phyloP scores from a whole-genome alignment of 2,329 filamentous ascomycete species.

The Colletotrichum cereale region DNA sequence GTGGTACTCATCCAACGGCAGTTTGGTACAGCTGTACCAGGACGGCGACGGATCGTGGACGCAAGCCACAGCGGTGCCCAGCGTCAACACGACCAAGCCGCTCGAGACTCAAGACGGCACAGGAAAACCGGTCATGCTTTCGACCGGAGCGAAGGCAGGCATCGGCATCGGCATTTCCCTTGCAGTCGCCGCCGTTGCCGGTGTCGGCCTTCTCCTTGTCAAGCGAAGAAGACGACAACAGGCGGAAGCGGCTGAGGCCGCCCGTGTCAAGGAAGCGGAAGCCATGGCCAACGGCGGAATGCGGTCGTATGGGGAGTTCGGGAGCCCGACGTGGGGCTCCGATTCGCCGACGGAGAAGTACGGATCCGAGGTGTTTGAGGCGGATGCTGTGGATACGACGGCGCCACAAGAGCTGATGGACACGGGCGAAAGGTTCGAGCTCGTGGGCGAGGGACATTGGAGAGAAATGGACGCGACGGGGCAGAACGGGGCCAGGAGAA shows the following conservation, averaged over 20 bases:
- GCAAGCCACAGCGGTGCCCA: slow-evolving; percentile 45
- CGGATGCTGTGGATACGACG: slow-evolving; percentile 34
- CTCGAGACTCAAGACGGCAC: slow-evolving; percentile 45
- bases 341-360: slow-evolving; percentile 29
- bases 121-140: slow-evolving; percentile 51
- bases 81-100: slow-evolving; percentile 43
- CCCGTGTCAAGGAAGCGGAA: slow-evolving; percentile 43
- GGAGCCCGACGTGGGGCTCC: slow-evolving; percentile 1
- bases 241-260: slow-evolving; percentile 44
- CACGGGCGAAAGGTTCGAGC: slow-evolving; percentile 48
- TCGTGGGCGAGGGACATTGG: slow-evolving; percentile 52
- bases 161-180: slow-evolving; percentile 67
- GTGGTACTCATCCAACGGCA: slow-evolving; percentile 51
- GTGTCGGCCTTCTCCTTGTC: slow-evolving; percentile 60
- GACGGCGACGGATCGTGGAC: slow-evolving; percentile 48
- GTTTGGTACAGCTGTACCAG: slow-evolving; percentile 49
- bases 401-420: slow-evolving; percentile 46
- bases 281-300: slow-evolving; percentile 44
- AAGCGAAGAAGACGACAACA: slow-evolving; percentile 53
- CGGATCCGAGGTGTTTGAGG: slow-evolving; percentile 38
- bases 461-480: slow-evolving; percentile 36
- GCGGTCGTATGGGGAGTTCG: slow-evolving; percentile 29
- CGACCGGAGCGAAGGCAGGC: slow-evolving; percentile 66
- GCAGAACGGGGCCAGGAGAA: slow-evolving; percentile 33
- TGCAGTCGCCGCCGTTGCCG: slow-evolving; percentile 57